Evolutionary conservation across 768 basidiomycete genomes (phyloP), one percentile per base, ranked within the genome.

Genomic region (Kwoniella sp.): DNA sequence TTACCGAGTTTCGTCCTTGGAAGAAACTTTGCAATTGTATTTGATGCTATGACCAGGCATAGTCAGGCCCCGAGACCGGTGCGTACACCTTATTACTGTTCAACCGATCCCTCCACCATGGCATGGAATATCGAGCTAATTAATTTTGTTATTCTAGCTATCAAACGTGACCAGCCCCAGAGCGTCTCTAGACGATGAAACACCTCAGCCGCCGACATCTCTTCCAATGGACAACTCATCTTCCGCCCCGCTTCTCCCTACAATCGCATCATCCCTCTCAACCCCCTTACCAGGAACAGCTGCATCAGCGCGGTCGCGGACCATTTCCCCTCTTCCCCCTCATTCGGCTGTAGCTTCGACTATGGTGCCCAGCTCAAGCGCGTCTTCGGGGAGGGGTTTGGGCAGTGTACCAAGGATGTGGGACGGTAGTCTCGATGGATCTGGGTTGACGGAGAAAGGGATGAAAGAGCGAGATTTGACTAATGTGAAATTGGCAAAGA

Each of bases 1-100:
- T 84, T 95, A 4, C 92, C 92, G 7, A 89, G 87, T 72, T 95
- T 96, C 73, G 92, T 96, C 1, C 86, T 96, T 15, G 92, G 92
- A 0, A 82, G 92, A 37, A 92, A 96, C 76, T 96, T 96, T 77
- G 91, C 90, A 63, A 82, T 88, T 13, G 90, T 93, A 1, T 96
- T 92, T 89, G 91, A 93, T 61, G 84, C 83, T 29, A 91, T 93
- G 90, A 74, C 70, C 22, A 66, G 57, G 24, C 74, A 73, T 24
- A 68, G 58, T 27, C 74, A 74, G 57, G 65, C 59, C 5, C 51
- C 46, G 44, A 67, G 63, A 36, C 63, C 51, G 19, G 74, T 76
- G 47, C 65, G 68, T 26, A 33, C 27, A 26, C 29, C 1, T 33
- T 33, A 33, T 33, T 33, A 13, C 33, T n/a, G n/a, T n/a, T n/a